Evolutionary conservation across 441 rosid genomes (phyloP), one percentile per base, ranked within the genome.

Genomic region (Gossypium gossypioides): DNA sequence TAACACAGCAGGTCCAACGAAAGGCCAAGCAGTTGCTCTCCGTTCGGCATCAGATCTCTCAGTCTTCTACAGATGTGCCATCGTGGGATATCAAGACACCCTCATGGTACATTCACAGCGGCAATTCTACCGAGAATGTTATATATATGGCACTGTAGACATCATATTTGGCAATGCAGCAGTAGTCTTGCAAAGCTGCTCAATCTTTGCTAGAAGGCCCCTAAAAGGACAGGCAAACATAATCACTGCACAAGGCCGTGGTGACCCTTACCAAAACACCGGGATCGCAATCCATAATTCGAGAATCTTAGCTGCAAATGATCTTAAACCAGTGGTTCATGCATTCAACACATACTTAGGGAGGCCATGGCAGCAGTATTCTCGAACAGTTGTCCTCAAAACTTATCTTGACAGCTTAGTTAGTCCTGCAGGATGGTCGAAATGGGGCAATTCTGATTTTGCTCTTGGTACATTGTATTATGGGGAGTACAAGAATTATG

Each of bases 41-140:
- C 86, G 98, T 7, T 91, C 98, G 24, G 84, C 91, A 48, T 90
- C 98, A 0, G 98, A 93, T 74, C 92, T 91, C 44, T 84, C 98
- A 0, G 92, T 93, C 63, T 93, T 87, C 86, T 91, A 89, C 74
- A 86, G 86, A n/a, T 91, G 94, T 1, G 80, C 88, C 16, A 80
- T 93, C 65, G 82, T 84, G 40, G 98, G 97, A 8, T 87, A 86
- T 75, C 98, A 93, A 75, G 98, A 93, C 84, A 91, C 97, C 1
- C 90, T 93, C 19, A 83, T 86, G 74, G 89, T 85, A 63, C 92
- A 85, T 55, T 87, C 96, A 4, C 96, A 90, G 58, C 80, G 96
- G 10, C 88, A 94, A 75, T 94, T 94, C 82, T 94, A 81, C 76
- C 80, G 84, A 52, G 87, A 84, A 71, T 94, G 98, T 69, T 84